Conservation (phyloP, 148 eudicot genomes). For the Hydrangea macrophylla region DNA sequence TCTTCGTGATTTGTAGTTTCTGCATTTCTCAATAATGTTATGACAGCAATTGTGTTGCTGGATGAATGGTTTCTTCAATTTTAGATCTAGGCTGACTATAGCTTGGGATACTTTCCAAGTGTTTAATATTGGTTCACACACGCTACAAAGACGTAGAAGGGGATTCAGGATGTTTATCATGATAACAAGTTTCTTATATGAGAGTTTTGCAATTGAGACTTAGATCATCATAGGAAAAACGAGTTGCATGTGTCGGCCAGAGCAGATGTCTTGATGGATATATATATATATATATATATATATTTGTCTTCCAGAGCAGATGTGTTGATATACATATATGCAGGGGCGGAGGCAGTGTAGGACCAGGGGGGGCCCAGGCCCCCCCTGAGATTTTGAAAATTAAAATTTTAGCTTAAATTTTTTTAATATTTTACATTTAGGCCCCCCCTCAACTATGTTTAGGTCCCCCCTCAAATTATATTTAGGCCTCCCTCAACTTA, state of each 20-base stretch:
- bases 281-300: no score
- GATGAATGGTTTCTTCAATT: not conserved
- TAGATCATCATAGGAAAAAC: not conserved
- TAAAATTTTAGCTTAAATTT: no score
- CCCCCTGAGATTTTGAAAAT: no score
- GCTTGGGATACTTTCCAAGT: no score
- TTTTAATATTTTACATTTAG: no score
- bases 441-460: no score
- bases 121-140: no score
- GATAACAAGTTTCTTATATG: not conserved
- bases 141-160: constrained; percentile 7
- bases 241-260: not conserved
- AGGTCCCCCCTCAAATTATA: no score
- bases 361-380: no score
- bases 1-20: not conserved
- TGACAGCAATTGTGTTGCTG: not conserved
- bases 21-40: not conserved
- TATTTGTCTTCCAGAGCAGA: not conserved
- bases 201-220: not conserved
- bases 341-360: no score
- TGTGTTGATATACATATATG: not conserved
- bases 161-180: not conserved
- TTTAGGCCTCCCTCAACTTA: no score
- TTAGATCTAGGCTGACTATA: constrained; percentile 5
- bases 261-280: not conserved